A percentile compares a stretch with the other conserved stretches of the same genome.
Conservation (phyloP, 2,329 filamentous ascomycete genomes). For the Diaporthe citrichinensis region DNA sequence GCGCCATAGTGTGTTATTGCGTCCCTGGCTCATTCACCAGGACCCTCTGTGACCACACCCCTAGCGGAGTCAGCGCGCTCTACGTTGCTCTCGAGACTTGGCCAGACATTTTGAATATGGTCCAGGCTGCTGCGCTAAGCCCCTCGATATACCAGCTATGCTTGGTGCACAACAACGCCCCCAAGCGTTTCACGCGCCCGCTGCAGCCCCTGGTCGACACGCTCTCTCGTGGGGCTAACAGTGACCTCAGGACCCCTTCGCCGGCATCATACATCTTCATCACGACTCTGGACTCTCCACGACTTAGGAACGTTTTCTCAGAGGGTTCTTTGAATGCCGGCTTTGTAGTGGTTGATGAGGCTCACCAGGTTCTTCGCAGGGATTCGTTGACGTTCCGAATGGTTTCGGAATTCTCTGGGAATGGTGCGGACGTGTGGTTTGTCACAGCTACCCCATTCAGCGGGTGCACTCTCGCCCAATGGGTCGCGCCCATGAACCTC, state of each 20-base stretch:
- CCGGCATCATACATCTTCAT: conserved; percentile 20
- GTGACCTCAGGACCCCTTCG: background rate
- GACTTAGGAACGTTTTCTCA: background rate
- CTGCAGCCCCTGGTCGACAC: background rate
- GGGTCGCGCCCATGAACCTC: background rate
- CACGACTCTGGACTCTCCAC: background rate
- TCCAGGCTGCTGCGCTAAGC: conserved; percentile 1
- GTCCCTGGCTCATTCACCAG: conserved; percentile 28
- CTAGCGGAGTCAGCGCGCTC: background rate
- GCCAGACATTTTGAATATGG: conserved; percentile 9
- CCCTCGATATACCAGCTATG: conserved; percentile 8
- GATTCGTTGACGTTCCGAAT: background rate
- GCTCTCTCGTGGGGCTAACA: background rate
- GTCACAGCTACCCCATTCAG: background rate
- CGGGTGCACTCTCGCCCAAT: background rate
- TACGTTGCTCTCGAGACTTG: conserved; percentile 6
- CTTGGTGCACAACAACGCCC: conserved; percentile 24
- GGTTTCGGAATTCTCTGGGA: background rate
- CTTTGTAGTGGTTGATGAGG: background rate
- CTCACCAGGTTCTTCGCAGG: background rate
- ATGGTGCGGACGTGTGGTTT: conserved; percentile 7
- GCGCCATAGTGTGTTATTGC: conserved; percentile 28
- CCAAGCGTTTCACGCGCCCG: conserved; percentile 10
- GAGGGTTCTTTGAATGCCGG: background rate
- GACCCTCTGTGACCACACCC: background rate